Base-by-base conservation (phyloP, 2,329 filamentous ascomycete genomes). In the Blastomyces emzantsi region DNA sequence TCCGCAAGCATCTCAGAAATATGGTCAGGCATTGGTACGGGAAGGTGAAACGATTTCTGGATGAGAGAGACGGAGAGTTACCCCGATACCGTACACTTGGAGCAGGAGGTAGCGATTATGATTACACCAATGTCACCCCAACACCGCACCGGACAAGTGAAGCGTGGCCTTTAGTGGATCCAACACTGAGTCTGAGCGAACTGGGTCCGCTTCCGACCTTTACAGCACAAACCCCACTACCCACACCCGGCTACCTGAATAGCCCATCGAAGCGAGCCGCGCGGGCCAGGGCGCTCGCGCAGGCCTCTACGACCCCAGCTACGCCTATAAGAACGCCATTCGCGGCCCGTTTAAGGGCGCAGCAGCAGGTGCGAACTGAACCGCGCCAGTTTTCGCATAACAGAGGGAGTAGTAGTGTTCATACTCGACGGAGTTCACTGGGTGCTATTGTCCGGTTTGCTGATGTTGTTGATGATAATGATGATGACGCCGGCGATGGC, bases 11-110 rank as follows among this genome's bases (percentile, higher is more conserved):
- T 70, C 74, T 80, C 36, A 77, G 81, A 63, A 79, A 79, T 39
- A 82, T 86, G 76, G 73, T 87, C 59, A 76, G 81, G 30, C 79
- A 81, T 65, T 87, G 84, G 84, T 70, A 76, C 15, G 78, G 80
- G 19, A 79, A 78, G 62, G 76, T 80, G 36, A 58, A 28, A 28
- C 33, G 22, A 28, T 17, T 17, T 13, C 13, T 58, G 36, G 55
- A 6, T 9, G 55, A 43, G 8, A 58, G n/a, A 43, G 11, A 41
- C 19, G 33, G 30, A 56, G 7, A 39, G 30, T 7, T 58, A 25
- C n/a, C 19, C 8, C 30, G 19, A 36, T 39, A 33, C 54, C 19
- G 19, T 19, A 55, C 11, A 8, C 8, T 36, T 39, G 54, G 54
- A 22, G 54, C 30, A 22, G 4, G 28, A 30, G 28, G 51, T 33